Base-by-base conservation (phyloP, 2,329 filamentous ascomycete species). In the Blastomyces silverae region DNA sequence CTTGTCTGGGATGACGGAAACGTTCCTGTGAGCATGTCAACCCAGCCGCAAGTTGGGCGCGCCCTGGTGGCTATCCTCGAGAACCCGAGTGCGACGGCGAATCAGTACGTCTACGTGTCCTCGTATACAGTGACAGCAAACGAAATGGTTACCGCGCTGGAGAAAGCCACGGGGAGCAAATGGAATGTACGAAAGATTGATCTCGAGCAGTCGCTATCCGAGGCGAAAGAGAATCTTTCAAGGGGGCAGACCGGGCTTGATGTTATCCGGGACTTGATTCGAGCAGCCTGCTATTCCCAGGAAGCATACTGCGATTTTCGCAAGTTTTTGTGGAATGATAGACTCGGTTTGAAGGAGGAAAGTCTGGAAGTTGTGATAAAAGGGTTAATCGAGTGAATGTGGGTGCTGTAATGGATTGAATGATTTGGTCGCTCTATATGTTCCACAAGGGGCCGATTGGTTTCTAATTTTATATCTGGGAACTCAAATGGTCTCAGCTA, bases 41-140 rank as follows among this genome's bases (percentile, higher is more conserved):
- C 82, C 37, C 76, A 85, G 0, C 68, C 73, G 4, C 78, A 81
- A 22, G 79, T 88, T 55, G 84, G 80, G 4, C 75, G 79, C 57
- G 81, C 84, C 0, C 79, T 87, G 0, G 79, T 80, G 8, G 78
- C 79, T 6, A 75, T 85, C 31, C 73, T 88, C 20, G 76, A 76
- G 70, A 79, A 74, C 50, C 78, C 81, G 0, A 77, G 79, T 1
- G 74, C 80, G 65, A 87, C 84, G 0, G 80, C 78, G 46, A 88
- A 89, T 72, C 79, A 82, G 66, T 84, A 85, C 71, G 72, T 89
- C 39, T 80, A 80, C 61, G 75, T 88, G 20, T 81, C 84, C 2
- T 85, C 82, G 0, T 84, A 87, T 68, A 81, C 81, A 39, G 80
- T 82, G 0, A 81, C 82, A 0, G 85, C 88, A 73, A 83, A 83